Conservation (phyloP, 208 protist genomes). For the Trypanosoma cruzi region DNA sequence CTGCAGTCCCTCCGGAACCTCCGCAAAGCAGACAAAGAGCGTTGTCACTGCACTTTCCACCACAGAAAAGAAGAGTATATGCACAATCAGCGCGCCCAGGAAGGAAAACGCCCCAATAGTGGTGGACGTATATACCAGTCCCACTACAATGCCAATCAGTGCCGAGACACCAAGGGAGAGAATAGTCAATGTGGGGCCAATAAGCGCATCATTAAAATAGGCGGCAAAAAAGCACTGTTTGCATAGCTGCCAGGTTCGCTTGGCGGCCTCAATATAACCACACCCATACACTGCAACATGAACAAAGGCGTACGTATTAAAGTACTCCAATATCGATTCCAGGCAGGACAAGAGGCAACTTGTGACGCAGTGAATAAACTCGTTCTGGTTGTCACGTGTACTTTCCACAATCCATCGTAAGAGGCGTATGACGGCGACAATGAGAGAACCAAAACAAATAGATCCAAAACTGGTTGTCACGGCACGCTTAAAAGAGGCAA, state of each 20-base stretch:
- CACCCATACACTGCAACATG: constrained; percentile 94
- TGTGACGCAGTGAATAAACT: constrained; percentile 55
- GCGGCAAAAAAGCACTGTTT: constrained; percentile 82
- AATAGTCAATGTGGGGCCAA: constrained; percentile 63
- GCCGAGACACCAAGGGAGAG: constrained; percentile 52
- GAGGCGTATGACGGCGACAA: constrained; percentile 88
- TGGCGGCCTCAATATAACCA: constrained; percentile 89
- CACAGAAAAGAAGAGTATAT: constrained; percentile 61
- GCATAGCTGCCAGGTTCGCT: constrained; percentile 81
- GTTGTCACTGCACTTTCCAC: constrained; percentile 80
- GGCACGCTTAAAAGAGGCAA: constrained; percentile 75
- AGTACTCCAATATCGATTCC: constrained; percentile 82
- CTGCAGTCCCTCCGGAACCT: constrained; percentile 75
- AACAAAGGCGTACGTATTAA: constrained; percentile 94
- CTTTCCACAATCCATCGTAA: constrained; percentile 57
- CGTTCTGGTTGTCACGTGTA: constrained; percentile 34
- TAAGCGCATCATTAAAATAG: constrained; percentile 90
- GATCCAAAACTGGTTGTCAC: constrained; percentile 86
- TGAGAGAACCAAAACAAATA: constrained; percentile 92
- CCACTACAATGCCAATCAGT: constrained; percentile 54
- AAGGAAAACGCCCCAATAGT: constrained; percentile 54
- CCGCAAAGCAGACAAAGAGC: constrained; percentile 92
- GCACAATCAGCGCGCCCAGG: constrained; percentile 50
- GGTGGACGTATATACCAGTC: constrained; percentile 32
- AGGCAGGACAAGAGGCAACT: constrained; percentile 44